Conservation (phyloP, 106 monocot species). For the Acanthochlamys bracteata region DNA sequence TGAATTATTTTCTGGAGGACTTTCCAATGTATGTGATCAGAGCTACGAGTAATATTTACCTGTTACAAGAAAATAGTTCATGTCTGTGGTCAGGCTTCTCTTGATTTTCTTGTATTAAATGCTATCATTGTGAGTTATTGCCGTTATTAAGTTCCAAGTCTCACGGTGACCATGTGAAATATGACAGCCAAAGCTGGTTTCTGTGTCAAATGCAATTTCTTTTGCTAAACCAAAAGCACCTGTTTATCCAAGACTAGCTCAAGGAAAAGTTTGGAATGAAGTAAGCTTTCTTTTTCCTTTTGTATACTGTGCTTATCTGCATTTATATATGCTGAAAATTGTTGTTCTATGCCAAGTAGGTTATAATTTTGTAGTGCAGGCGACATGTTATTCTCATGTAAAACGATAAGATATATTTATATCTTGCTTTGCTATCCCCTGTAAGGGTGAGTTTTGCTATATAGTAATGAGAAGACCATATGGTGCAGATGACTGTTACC, state of each 20-base stretch:
- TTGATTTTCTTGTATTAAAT: too few relatives aligned
- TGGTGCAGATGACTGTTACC: constrained; percentile 77
- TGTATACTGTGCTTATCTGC: too few relatives aligned
- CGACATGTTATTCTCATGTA: background rate
- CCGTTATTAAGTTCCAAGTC: too few relatives aligned
- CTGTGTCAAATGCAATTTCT: constrained; percentile 55
- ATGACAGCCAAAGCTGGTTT: constrained; percentile 74
- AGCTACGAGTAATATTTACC: background rate
- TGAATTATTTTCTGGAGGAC: constrained; percentile 82
- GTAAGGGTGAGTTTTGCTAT: too few relatives aligned
- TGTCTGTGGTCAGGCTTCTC: too few relatives aligned
- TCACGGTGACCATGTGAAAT: too few relatives aligned
- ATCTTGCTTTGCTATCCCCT: too few relatives aligned
- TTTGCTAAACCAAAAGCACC: constrained; percentile 93
- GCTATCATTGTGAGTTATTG: background rate
- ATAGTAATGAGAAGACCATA: background rate
- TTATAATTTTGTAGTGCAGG: background rate
- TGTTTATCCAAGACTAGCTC: constrained; percentile 85
- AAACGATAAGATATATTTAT: too few relatives aligned
- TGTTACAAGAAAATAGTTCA: background rate
- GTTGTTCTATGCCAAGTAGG: too few relatives aligned
- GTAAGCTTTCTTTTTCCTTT: constrained; percentile 31
- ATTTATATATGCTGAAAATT: too few relatives aligned
- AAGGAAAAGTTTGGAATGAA: constrained; percentile 94
- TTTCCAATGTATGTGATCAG: constrained; percentile 19